Evolutionary conservation across 192 early-diverging fungal genomes (phyloP).

Genomic region (Jimgerdemannia lactiflua): DNA sequence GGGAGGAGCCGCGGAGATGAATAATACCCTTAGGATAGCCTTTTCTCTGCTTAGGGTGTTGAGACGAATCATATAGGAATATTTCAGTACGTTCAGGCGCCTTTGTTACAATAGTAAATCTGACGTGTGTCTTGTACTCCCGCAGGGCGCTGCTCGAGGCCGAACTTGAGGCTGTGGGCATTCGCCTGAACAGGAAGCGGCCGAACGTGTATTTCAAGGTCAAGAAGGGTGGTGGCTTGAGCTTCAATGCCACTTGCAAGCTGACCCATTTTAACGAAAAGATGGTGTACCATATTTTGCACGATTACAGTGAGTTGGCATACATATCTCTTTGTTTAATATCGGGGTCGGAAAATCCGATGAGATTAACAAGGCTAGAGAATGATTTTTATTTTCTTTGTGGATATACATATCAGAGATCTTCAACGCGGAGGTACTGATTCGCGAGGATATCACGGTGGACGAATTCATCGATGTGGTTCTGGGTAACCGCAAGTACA

Average conservation of each 20-base stretch:
- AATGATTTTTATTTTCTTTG: conserved; percentile 1
- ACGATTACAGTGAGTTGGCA: conserved; percentile 76
- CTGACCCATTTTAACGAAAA: conserved; percentile 84
- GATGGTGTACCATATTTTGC: conserved; percentile 92
- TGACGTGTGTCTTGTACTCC: background rate
- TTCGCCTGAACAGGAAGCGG: conserved; percentile 80
- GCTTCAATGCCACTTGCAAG: conserved; percentile 89
- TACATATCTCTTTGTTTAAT: background rate
- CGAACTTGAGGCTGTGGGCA: conserved; percentile 96
- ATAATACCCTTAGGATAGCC: no score
- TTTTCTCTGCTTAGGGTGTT: no score
- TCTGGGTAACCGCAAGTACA: conserved; percentile 95
- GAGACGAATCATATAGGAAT: no score
- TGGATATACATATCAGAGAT: conserved; percentile 49
- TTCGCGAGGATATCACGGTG: conserved; percentile 94
- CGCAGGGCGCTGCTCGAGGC: conserved; percentile 71
- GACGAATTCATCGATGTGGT: conserved; percentile 99
- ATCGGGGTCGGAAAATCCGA: background rate
- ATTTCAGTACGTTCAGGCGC: no score
- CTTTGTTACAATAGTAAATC: no score
- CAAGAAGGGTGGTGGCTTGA: conserved; percentile 97
- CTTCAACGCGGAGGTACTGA: conserved; percentile 96
- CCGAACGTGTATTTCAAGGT: conserved; percentile 98
- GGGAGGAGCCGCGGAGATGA: no score
- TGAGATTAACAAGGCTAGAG: background rate